Conservation (phyloP, 352 stramenopile genomes). For the Bremia lactucae region DNA sequence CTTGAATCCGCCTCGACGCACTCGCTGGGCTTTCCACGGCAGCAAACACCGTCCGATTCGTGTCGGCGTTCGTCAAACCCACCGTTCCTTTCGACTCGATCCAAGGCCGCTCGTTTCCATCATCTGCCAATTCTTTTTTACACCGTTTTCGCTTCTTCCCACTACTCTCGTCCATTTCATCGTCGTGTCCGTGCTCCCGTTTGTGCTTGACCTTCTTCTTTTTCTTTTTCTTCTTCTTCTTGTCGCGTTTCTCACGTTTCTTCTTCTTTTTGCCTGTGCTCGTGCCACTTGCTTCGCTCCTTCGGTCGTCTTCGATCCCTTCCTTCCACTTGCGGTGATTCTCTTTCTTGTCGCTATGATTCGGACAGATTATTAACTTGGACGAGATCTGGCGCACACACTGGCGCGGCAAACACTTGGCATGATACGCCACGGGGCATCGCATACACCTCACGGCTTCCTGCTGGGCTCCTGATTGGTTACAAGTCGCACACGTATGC, state of each 20-base stretch:
- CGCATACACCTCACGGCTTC: constrained; percentile 71
- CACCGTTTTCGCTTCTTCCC: constrained; percentile 18
- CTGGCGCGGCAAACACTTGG: constrained; percentile 53
- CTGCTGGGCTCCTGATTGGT: constrained; percentile 66
- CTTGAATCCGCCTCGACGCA: constrained; percentile 35
- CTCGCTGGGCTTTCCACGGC: constrained; percentile 38
- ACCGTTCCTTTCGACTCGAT: background rate
- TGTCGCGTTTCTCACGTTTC: constrained; percentile 41
- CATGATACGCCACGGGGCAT: constrained; percentile 73
- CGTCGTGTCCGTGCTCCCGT: constrained; percentile 19
- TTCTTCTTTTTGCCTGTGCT: constrained; percentile 49
- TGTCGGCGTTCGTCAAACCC: background rate
- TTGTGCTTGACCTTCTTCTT: constrained; percentile 36
- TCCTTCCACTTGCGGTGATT: no score
- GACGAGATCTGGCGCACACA: constrained; percentile 45
- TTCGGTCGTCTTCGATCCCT: constrained; percentile 22
- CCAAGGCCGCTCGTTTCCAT: constrained; percentile 5
- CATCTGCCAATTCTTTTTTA: constrained; percentile 15
- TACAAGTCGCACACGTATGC: constrained; percentile 69
- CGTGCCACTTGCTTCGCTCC: constrained; percentile 31
- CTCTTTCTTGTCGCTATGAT: constrained; percentile 18
- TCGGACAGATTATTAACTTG: constrained; percentile 70
- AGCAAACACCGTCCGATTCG: constrained; percentile 4
- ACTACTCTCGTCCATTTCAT: constrained; percentile 13
- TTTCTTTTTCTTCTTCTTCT: constrained; percentile 37